phyloP scores from a whole-genome alignment of 176 grass and related monocot species.

The Juncus effusus region DNA sequence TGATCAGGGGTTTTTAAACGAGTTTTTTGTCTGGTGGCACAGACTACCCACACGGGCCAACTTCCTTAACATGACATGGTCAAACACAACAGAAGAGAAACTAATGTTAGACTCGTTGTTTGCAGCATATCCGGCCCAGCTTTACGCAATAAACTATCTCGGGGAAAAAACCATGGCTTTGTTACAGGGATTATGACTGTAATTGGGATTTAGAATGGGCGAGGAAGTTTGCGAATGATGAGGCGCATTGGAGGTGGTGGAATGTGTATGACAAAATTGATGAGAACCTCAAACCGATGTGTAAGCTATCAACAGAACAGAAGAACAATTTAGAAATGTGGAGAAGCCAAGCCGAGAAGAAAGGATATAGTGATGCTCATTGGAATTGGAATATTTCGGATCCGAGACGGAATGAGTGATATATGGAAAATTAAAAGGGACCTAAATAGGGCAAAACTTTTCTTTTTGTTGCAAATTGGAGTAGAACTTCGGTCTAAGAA shows the following conservation, averaged over 20 bases:
- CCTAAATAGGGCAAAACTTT: too few relatives aligned
- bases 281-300: too few relatives aligned
- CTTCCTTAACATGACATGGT: constrained; percentile 56
- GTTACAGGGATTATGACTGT: constrained; percentile 64
- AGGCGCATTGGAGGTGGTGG: constrained; percentile 57
- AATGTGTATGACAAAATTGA: constrained; percentile 31
- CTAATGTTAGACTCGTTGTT: constrained; percentile 24
- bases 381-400: too few relatives aligned
- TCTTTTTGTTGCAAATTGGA: too few relatives aligned
- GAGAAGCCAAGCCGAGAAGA: too few relatives aligned
- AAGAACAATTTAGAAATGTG: too few relatives aligned
- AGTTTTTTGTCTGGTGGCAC: constrained; percentile 61
- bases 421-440: too few relatives aligned
- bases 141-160: constrained; percentile 48
- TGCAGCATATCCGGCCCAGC: constrained; percentile 39
- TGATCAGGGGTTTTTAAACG: constrained; percentile 61
- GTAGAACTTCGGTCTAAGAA: too few relatives aligned
- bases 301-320: too few relatives aligned
- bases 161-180: constrained; percentile 58
- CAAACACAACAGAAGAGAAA: constrained; percentile 31
- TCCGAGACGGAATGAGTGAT: too few relatives aligned
- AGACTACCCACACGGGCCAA: constrained; percentile 42
- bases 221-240: constrained; percentile 55
- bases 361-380: too few relatives aligned
- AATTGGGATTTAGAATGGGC: constrained; percentile 49